Conservation (phyloP, 331 rosid genomes). For the Pyrus hybrid region DNA sequence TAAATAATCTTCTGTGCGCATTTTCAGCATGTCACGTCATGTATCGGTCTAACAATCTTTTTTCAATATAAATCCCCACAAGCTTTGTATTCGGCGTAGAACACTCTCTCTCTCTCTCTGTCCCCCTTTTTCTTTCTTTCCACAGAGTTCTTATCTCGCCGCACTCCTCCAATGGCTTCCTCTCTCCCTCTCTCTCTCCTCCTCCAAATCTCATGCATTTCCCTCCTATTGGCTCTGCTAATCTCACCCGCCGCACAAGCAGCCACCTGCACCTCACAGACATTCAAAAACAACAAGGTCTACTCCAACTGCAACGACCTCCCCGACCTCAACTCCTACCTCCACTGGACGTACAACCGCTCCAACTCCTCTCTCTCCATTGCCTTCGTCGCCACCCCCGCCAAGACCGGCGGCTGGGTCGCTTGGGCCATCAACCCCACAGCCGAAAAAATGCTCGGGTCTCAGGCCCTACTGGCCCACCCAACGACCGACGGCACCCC, state of each 20-base stretch:
- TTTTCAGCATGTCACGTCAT: neutral
- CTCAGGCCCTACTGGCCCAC: slow-evolving; percentile 55
- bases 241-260: too few relatives aligned
- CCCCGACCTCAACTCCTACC: slow-evolving; percentile 36
- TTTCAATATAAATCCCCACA: neutral
- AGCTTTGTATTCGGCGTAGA: neutral
- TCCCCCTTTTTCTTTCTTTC: too few relatives aligned
- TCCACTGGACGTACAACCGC: slow-evolving; percentile 46
- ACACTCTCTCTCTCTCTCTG: too few relatives aligned
- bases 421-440: too few relatives aligned
- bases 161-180: neutral
- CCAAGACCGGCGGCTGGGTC: slow-evolving; percentile 45
- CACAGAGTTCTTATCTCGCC: too few relatives aligned
- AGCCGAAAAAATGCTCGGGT: slow-evolving; percentile 43
- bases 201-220: neutral
- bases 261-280: slow-evolving; percentile 34
- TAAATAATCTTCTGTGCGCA: neutral
- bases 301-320: slow-evolving; percentile 47
- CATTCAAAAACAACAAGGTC: slow-evolving; percentile 21
- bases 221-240: neutral
- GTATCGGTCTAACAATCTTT: neutral
- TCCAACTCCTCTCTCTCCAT: slow-evolving; percentile 52
- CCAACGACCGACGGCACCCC: neutral
- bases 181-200: neutral
- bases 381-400: slow-evolving; percentile 46